Percentiles rank a stretch among this genome's conserved stretches.
These are phyloP conservation scores for Tolypocladium paradoxum DNA, from an alignment of 2,329 filamentous ascomycete species.

Conservation along the genomic window DNA sequence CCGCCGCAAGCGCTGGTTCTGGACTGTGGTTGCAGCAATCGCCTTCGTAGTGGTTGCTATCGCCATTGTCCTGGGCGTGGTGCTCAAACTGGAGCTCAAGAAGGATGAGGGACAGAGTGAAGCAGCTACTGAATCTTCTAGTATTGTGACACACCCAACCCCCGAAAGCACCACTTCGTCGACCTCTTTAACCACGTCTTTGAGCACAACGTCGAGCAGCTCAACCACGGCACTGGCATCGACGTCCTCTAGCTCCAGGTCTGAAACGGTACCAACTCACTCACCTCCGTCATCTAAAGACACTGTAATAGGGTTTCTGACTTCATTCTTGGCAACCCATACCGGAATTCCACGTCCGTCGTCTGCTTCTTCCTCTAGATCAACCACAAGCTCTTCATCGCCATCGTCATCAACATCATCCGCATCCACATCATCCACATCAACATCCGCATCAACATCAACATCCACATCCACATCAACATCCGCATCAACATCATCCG, in stretches of 20 bases:
- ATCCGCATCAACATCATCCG: background rate
- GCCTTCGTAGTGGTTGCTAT: constrained; percentile 2
- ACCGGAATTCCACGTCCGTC: background rate
- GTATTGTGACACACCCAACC: background rate
- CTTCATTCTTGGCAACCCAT: background rate
- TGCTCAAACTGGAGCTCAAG: constrained; percentile 5
- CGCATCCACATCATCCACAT: background rate
- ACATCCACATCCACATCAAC: background rate
- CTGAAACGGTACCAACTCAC: background rate
- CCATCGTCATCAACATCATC: background rate
- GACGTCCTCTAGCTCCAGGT: background rate
- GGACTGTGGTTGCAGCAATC: constrained; percentile 1
- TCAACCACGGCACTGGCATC: background rate
- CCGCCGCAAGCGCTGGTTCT: constrained; percentile 6
- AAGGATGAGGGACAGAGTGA: background rate
- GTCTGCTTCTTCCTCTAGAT: background rate
- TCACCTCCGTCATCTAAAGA: background rate
- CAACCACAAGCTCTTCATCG: background rate
- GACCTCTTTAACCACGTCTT: background rate
- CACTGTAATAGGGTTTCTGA: background rate
- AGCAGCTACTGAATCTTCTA: background rate
- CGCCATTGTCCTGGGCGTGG: constrained; percentile 6
- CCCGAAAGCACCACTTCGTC: background rate
- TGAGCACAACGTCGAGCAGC: background rate
- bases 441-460: background rate